Percentiles rank a stretch among this genome's conserved stretches.
Evolutionary conservation across 495 filamentous ascomycete species (phyloP).

Genomic region (Hamigera avellanea): DNA sequence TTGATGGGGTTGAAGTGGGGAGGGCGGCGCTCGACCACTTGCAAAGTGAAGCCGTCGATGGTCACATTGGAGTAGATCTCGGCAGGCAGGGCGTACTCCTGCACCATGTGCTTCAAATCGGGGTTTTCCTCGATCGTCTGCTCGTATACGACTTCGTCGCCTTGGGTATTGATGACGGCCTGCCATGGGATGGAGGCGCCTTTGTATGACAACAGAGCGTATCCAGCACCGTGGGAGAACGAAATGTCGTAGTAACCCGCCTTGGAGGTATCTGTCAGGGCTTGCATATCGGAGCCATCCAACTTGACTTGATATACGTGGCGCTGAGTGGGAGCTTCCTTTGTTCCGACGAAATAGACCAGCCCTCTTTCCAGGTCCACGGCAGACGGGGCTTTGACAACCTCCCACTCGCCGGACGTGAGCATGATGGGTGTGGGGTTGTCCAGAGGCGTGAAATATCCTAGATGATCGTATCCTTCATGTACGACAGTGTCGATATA

Average conservation of each 20-base stretch:
- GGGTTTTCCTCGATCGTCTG: slow-evolving; percentile 68
- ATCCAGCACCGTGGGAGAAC: slow-evolving; percentile 72
- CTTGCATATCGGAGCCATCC: slow-evolving; percentile 56
- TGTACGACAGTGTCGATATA: slow-evolving; percentile 89
- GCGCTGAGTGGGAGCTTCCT: slow-evolving; percentile 75
- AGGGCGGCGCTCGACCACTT: slow-evolving; percentile 82
- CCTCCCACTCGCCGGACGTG: slow-evolving; percentile 87
- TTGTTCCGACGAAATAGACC: slow-evolving; percentile 84
- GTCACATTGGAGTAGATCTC: slow-evolving; percentile 77
- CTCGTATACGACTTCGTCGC: slow-evolving; percentile 49
- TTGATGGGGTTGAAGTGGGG: slow-evolving; percentile 79
- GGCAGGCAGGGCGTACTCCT: slow-evolving; percentile 71
- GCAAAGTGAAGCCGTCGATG: slow-evolving; percentile 65
- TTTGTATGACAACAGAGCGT: slow-evolving; percentile 68
- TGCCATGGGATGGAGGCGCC: slow-evolving; percentile 89
- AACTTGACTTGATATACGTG: slow-evolving; percentile 84
- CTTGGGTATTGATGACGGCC: slow-evolving; percentile 74
- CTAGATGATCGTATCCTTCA: slow-evolving; percentile 81
- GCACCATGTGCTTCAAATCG: slow-evolving; percentile 52
- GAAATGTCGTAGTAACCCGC: slow-evolving; percentile 79
- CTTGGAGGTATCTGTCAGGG: slow-evolving; percentile 63
- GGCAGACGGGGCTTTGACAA: slow-evolving; percentile 76
- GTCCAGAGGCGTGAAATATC: slow-evolving; percentile 88
- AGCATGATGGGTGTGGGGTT: slow-evolving; percentile 70
- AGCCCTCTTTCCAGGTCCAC: slow-evolving; percentile 76